Percentiles rank a stretch among this genome's conserved stretches.
Conservation (phyloP, 257 asterid species). For the Avicennia marina region DNA sequence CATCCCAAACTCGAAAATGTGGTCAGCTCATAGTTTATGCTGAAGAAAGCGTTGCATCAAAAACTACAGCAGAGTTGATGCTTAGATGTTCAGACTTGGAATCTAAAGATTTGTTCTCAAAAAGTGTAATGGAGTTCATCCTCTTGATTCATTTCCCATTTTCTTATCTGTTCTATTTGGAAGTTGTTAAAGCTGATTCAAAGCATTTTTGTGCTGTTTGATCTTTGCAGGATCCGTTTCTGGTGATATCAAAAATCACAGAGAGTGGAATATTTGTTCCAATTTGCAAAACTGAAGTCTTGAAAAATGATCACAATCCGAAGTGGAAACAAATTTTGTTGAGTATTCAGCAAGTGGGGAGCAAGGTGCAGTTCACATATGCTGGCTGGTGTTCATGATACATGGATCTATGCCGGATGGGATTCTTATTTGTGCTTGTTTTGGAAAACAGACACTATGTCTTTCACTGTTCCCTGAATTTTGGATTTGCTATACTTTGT, state of each 20-base stretch:
- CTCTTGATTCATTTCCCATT: slow-evolving; percentile 1
- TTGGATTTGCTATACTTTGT: slow-evolving; percentile 4
- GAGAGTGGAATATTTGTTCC: slow-evolving; percentile 72
- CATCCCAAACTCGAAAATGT: slow-evolving; percentile 35
- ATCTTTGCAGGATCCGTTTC: slow-evolving; percentile 86
- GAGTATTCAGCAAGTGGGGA: slow-evolving; percentile 91
- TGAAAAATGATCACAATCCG: slow-evolving; percentile 77
- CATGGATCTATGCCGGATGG: slow-evolving; percentile 11
- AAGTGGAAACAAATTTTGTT: slow-evolving; percentile 71
- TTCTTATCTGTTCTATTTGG: slow-evolving; percentile 3
- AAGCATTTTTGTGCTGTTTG: slow-evolving; percentile 18
- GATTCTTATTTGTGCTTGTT: slow-evolving; percentile 11
- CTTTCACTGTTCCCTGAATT: slow-evolving; percentile 2
- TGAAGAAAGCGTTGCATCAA: slow-evolving; percentile 82
- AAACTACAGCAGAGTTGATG: slow-evolving; percentile 72
- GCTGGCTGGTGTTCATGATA: too few species aligned
- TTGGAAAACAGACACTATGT: slow-evolving; percentile 9
- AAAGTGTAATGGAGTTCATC: slow-evolving; percentile 59
- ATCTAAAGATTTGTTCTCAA: slow-evolving; percentile 87
- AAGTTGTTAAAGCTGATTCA: slow-evolving; percentile 24
- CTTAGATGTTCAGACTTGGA: slow-evolving; percentile 89
- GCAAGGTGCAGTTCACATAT: too few species aligned
- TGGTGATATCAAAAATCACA: slow-evolving; percentile 68
- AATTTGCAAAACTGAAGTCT: slow-evolving; percentile 93
- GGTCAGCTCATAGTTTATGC: slow-evolving; percentile 74